phyloP scores from a whole-genome alignment of 148 eudicot species.

The Camellia sinensis region DNA sequence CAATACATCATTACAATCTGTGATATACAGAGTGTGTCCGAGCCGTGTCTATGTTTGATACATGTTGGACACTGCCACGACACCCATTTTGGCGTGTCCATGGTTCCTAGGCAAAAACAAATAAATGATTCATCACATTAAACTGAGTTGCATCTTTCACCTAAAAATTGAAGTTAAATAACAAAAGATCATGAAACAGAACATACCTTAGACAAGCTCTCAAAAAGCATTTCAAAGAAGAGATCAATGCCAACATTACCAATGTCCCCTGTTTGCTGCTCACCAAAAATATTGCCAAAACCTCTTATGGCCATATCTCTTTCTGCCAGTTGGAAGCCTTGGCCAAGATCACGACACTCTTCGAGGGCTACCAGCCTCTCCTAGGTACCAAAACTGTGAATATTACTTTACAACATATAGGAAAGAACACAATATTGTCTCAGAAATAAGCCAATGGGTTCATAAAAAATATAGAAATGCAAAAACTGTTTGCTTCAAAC shows the following conservation, averaged over 20 bases:
- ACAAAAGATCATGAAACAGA: not conserved
- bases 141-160: not conserved
- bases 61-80: too few species aligned
- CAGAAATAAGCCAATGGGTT: not conserved
- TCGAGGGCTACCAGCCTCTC: conserved; percentile 96
- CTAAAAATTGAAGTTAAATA: not conserved
- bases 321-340: conserved; percentile 97
- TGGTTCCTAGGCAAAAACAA: too few species aligned
- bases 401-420: not conserved
- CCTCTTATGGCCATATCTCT: conserved; percentile 98
- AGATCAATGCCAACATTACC: conserved; percentile 96
- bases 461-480: not conserved
- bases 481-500: not conserved
- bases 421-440: not conserved
- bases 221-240: conserved; percentile 95
- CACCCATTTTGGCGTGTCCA: too few species aligned
- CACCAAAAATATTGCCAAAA: conserved; percentile 97
- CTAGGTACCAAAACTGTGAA: conserved; percentile 33
- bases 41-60: too few species aligned
- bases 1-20: too few species aligned
- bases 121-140: not conserved
- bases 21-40: too few species aligned
- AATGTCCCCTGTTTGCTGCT: conserved; percentile 97
- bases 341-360: conserved; percentile 94
- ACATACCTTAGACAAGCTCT: conserved; percentile 86